Conservation (phyloP, 805 yeast genomes). For the Komagataella mondaviorum region DNA sequence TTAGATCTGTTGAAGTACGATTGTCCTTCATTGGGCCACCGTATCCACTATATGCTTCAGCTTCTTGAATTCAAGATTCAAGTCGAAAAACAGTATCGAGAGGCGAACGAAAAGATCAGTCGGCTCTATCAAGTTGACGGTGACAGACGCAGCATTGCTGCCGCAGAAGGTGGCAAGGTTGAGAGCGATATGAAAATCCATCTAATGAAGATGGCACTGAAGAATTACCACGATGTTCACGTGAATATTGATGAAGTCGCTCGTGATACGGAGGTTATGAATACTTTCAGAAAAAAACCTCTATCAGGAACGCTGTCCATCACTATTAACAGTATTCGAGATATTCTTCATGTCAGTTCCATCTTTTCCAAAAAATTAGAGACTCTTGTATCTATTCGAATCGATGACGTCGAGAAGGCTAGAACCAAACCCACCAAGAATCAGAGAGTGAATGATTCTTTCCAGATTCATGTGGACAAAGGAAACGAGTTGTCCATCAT, state of each 20-base stretch:
- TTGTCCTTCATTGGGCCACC: constrained; percentile 87
- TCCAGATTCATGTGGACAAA: constrained; percentile 68
- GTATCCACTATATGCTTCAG: constrained; percentile 91
- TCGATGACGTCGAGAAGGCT: constrained; percentile 80
- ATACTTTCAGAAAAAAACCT: constrained; percentile 70
- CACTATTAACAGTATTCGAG: constrained; percentile 65
- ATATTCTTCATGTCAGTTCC: constrained; percentile 85
- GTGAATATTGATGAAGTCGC: constrained; percentile 56
- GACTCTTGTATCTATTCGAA: constrained; percentile 59
- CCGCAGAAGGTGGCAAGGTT: constrained; percentile 76
- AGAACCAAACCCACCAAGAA: constrained; percentile 62
- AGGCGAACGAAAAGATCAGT: constrained; percentile 82
- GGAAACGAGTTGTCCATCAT: constrained; percentile 88
- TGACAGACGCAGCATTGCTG: constrained; percentile 71
- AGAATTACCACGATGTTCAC: constrained; percentile 82
- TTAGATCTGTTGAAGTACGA: constrained; percentile 83
- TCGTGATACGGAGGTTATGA: constrained; percentile 50
- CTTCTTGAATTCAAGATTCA: constrained; percentile 88
- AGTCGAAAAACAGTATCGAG: constrained; percentile 86
- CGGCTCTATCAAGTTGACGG: constrained; percentile 84
- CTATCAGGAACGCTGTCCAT: constrained; percentile 69
- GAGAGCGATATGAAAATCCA: constrained; percentile 83
- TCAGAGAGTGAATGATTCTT: constrained; percentile 77
- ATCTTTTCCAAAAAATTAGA: constrained; percentile 71
- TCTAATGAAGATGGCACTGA: constrained; percentile 68